A percentile compares a stretch with the other conserved stretches of the same genome.
These are phyloP conservation scores for Fusarium succisae DNA, from an alignment of 2,329 filamentous ascomycete species.

Conservation along the genomic window DNA sequence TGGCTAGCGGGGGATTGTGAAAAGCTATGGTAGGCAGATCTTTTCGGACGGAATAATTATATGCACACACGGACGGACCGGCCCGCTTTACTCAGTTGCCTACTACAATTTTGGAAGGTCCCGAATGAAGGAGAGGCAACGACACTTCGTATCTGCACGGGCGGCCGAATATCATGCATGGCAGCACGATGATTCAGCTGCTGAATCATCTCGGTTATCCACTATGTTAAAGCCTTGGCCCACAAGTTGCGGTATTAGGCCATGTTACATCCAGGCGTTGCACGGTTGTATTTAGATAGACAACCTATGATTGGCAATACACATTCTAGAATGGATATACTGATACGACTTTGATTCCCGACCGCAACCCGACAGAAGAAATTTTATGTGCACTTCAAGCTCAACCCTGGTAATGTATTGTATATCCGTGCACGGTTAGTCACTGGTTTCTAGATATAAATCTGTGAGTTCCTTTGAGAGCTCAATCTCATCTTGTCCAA, in stretches of 20 bases:
- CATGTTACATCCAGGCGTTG: neutral
- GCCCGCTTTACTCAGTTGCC: neutral
- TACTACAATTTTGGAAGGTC: neutral
- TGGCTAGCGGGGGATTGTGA: too few species aligned
- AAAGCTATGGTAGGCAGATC: neutral
- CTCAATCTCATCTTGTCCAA: neutral
- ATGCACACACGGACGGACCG: neutral
- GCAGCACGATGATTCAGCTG: neutral
- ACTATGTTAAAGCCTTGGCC: neutral
- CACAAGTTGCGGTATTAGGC: neutral
- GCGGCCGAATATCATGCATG: neutral
- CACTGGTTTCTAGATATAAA: neutral
- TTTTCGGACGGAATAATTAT: neutral
- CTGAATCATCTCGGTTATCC: neutral
- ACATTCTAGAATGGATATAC: neutral
- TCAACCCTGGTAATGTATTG: too few species aligned
- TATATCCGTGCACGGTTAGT: neutral
- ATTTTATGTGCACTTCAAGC: neutral
- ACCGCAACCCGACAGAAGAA: neutral
- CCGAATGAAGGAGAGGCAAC: neutral
- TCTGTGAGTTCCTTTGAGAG: fast-evolving
- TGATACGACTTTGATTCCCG: neutral
- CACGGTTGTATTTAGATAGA: neutral
- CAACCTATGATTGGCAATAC: neutral
- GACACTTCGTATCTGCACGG: neutral